Conservation (phyloP, 2,329 filamentous ascomycete genomes). For the Trichoderma breve region DNA sequence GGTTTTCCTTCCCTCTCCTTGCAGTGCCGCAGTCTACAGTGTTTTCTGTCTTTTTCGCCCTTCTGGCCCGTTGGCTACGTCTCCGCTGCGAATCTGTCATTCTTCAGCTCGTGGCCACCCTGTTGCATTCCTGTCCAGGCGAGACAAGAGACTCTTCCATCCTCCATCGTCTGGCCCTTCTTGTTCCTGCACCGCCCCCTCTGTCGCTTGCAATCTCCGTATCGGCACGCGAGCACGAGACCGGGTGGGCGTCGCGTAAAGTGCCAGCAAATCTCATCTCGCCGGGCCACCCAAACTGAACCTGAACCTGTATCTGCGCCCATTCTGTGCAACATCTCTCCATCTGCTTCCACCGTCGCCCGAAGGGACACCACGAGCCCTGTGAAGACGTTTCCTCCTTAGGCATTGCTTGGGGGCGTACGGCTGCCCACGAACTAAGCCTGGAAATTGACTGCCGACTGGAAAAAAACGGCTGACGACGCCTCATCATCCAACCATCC, state of each 20-base stretch:
- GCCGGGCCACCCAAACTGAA: background rate
- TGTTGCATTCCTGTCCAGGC: conserved; percentile 3
- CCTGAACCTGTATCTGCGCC: background rate
- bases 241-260: conserved; percentile 19
- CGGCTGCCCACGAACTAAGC: background rate
- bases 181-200: conserved; percentile 18
- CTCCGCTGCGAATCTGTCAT: background rate
- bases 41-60: background rate
- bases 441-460: background rate
- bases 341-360: background rate
- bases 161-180: background rate
- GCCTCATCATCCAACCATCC: background rate
- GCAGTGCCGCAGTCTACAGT: background rate
- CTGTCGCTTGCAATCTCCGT: conserved; percentile 15
- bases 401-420: background rate
- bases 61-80: background rate
- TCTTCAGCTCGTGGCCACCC: background rate
- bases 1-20: background rate
- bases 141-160: conserved; percentile 2
- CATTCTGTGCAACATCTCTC: conserved; percentile 9
- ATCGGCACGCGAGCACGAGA: conserved; percentile 21
- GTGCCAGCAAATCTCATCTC: conserved; percentile 9
- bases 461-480: background rate
- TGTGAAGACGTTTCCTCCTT: background rate
- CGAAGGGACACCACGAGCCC: background rate